These are phyloP conservation scores for Magnolia officinalis DNA, from an alignment of 164 flowering plant genomes.

Conservation along the genomic window DNA sequence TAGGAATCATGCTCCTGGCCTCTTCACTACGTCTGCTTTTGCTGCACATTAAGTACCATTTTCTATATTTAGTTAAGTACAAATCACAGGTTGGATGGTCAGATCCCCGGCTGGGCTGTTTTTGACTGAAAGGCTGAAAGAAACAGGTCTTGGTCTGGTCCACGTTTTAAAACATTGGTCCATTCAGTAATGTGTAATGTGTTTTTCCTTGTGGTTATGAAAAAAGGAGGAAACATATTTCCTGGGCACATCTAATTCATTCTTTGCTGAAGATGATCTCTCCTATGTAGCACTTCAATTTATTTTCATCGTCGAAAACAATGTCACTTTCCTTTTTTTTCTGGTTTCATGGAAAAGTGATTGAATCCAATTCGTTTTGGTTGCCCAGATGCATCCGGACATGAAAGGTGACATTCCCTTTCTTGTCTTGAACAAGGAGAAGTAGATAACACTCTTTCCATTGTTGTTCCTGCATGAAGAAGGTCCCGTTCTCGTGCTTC, in stretches of 20 bases:
- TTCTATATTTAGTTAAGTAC: too few relatives aligned
- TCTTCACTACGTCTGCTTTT: background rate
- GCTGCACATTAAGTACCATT: background rate
- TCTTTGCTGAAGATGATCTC: background rate
- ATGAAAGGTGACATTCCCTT: conserved; percentile 34
- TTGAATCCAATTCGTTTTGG: background rate
- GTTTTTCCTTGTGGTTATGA: background rate
- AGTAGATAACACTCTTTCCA: conserved; percentile 41
- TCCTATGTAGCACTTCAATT: background rate
- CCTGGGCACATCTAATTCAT: background rate
- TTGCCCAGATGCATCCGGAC: conserved; percentile 28
- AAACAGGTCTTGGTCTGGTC: too few relatives aligned
- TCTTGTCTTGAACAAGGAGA: conserved; percentile 44
- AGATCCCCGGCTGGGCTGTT: too few relatives aligned
- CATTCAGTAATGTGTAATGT: background rate
- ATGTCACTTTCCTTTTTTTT: background rate
- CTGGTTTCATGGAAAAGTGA: background rate
- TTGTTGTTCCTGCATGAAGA: conserved; percentile 33
- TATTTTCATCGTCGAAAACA: background rate
- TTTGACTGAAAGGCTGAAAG: too few relatives aligned
- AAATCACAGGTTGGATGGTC: background rate
- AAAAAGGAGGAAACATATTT: background rate
- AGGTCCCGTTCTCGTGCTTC: conserved; percentile 24
- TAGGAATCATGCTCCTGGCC: background rate
- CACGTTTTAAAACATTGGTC: too few relatives aligned